Conservation (phyloP, 1,139 yeast genomes). For the Saccharomycopsis hybrid region DNA sequence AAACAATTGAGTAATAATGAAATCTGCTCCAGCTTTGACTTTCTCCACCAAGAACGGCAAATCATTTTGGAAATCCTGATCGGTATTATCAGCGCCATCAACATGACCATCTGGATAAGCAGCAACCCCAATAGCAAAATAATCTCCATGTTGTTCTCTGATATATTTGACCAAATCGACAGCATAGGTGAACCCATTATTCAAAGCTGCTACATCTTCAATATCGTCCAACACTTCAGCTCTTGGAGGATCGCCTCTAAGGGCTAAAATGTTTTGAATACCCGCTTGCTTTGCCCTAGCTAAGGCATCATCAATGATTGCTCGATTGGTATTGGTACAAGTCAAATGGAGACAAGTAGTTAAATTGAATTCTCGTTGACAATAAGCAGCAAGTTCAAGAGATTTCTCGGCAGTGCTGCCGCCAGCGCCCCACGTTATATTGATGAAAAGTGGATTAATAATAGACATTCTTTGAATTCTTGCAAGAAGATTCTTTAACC, state of each 20-base stretch:
- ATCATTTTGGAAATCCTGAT: conserved; percentile 60
- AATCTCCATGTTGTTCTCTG: conserved; percentile 58
- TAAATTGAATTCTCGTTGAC: conserved; percentile 67
- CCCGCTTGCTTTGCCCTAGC: conserved; percentile 67
- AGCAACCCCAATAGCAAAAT: conserved; percentile 85
- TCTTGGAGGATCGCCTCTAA: conserved; percentile 95
- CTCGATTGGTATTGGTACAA: conserved; percentile 84
- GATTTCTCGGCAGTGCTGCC: conserved; percentile 90
- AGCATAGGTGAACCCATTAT: conserved; percentile 51
- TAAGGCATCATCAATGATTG: conserved; percentile 73
- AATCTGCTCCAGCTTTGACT: conserved; percentile 91
- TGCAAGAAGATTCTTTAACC: conserved; percentile 79
- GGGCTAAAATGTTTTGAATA: conserved; percentile 79
- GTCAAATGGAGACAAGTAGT: conserved; percentile 93
- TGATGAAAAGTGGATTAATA: conserved; percentile 80
- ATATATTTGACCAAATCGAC: conserved; percentile 81
- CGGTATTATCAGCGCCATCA: conserved; percentile 53
- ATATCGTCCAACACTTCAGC: conserved; percentile 60
- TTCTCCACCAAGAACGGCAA: conserved; percentile 74
- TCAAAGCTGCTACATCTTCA: conserved; percentile 22
- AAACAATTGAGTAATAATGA: conserved; percentile 83
- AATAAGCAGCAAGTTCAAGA: conserved; percentile 70
- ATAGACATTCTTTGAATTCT: conserved; percentile 81
- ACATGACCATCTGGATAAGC: conserved; percentile 97
- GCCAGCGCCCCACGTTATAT: conserved; percentile 99